Evolutionary conservation across 805 yeast species (phyloP), one percentile per base, ranked within the genome.

Genomic region (Schwanniomyces vanrijiae): DNA sequence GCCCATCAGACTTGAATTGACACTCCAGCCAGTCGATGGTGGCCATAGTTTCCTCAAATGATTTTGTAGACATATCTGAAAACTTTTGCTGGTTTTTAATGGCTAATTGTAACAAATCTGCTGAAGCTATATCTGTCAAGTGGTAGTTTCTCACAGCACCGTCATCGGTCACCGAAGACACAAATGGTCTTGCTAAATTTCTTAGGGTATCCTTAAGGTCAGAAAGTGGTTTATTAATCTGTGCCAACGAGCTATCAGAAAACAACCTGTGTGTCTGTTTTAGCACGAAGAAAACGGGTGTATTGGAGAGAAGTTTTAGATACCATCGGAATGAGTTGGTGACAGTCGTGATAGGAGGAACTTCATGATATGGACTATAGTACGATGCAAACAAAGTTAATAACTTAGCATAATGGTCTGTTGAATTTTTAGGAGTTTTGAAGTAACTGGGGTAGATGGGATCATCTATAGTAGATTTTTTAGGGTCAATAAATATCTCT

Each of bases 261-360:
- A 66, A 61, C 9, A 71, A 58, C 16, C 61, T 49, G 38, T 62
- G 60, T 37, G 48, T 50, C 44, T 65, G 66, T 37, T 57, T 55
- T 19, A 69, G 54, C 13, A 71, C 51, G 13, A 71, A 47, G 1
- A 64, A 43, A 5, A 69, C 52, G 3, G 75, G 75, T 1, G 74
- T 56, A 7, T 51, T 44, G 4, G 50, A 43, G 14, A 71, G 48
- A 14, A 68, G 56, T 34, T 62, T 51, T 22, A 47, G 49, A 48
- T 59, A 68, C 73, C 73, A 70, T 38, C 52, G 50, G 49, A 58
- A 60, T 11, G 68, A 56, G 37, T 62, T 60, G 22, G 38, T 37
- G 3, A 47, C 26, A 7, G 53, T 28, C 4, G 22, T 19, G 9
- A 47, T 50, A 1, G 45, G 18, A 2, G 60, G 62, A 3, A 56